Evolutionary conservation across 2,329 filamentous ascomycete genomes (phyloP), one percentile per base, ranked within the genome.

Genomic region (Penicillium digitatum): DNA sequence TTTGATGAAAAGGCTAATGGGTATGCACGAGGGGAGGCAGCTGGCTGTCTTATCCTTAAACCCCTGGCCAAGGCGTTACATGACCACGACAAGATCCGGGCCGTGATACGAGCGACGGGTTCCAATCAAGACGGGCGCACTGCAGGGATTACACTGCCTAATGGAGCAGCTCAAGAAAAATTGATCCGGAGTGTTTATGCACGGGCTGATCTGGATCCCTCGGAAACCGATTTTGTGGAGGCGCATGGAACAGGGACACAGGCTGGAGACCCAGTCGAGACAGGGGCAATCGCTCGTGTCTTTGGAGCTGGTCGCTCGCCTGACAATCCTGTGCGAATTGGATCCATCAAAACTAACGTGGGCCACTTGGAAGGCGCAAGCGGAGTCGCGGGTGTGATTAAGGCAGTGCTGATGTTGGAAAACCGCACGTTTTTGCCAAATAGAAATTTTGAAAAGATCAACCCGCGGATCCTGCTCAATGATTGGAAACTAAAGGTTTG

Each of bases 21-120:
- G 1, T 81, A 80, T 55, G 73, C 67, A 0, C 70, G 78, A 12
- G 78, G 77, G 3, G 79, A 81, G 60, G 79, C 73, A 7, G 65
- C 75, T 12, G 74, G 66, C 2, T 63, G 68, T 24, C 32, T 81
- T 7, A 52, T 78, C 0, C 49, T 81, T 10, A 80, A 80, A 57
- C 70, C 67, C 0, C 54, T 80, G 0, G 57, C 65, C 8, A 66
- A 74, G 42, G 78, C 78, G 1, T 43, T 80, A 9, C 61, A 64
- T 20, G 74, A 77, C 29, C 68, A 70, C 3, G 74, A 81, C 57
- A 66, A 67, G 0, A 75, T 81, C 27, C 69, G 74, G 5, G 74
- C 73, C 1, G 63, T 80, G 3, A 78, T 81, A 29, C 64, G 72
- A 24, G 70, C 64, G 0, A 73, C 70, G 12, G 76, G 71, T 11